Evolutionary conservation across 257 asterid genomes (phyloP), one percentile per base, ranked within the genome.

Genomic region (Rauvolfia tetraphylla): DNA sequence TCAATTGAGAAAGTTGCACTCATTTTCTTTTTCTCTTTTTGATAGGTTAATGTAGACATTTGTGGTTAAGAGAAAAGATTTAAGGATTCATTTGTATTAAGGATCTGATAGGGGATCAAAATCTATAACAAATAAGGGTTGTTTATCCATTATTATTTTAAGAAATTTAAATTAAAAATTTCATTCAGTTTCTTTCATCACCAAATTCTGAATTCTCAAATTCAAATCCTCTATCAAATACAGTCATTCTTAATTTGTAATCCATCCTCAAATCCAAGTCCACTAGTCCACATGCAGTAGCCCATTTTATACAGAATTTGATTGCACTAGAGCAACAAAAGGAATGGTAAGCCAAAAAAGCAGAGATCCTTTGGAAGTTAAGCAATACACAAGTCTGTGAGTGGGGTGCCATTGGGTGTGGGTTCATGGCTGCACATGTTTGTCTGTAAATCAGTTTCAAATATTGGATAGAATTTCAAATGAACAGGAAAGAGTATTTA

Each of bases 401-500:
- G 13, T 31, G 2, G 33, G 46, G 44, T 12, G n/a, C 27, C 17
- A 68, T 5, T 17, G 70, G 17, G 51, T 11, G 51, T 11, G 17
- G 42, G 12, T 23, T 6, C 15, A 63, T 38, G 54, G 56, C 57
- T 44, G 48, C 79, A 11, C 9, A 67, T 33, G 42, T 10, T 38
- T 38, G 18, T 20, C 3, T 11, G 20, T 9, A 0, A 48, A 73
- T 59, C 70, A 68, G 48, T 79, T 77, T 77, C 77, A 71, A 36
- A 79, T 23, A 42, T 49, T 8, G 66, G 44, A 70, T 36, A 36
- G 71, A 72, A 65, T 29, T 71, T 71, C 25, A 48, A 67, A 53
- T 76, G 25, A 70, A 46, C 33, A n/a, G 36, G 11, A 15, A 31
- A 22, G 3, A 7, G 48, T 27, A 59, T 14, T 54, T 1, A 75